Conservation (phyloP, 148 eudicot genomes). For the Fagopyrum esculentum region DNA sequence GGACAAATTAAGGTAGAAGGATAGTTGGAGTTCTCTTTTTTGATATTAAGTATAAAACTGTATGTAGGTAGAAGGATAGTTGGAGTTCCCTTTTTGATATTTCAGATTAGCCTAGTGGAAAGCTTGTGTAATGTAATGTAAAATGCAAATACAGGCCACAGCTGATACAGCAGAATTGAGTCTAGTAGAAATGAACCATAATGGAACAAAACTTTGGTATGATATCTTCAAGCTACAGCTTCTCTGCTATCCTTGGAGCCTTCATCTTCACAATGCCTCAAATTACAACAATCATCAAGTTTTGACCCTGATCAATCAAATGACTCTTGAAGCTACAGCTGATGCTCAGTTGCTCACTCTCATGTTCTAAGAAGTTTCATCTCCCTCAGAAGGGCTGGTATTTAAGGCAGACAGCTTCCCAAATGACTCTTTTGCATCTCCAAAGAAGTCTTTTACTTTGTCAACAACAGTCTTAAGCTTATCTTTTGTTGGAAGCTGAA, state of each 20-base stretch:
- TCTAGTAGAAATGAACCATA: no score
- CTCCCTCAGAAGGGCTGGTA: slow-evolving; percentile 29
- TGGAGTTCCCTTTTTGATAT: no score
- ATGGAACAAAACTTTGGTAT: neutral
- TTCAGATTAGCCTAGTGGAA: no score
- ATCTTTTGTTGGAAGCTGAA: slow-evolving; percentile 76
- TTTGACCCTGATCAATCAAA: neutral
- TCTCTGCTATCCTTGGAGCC: neutral
- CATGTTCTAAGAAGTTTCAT: slow-evolving; percentile 46
- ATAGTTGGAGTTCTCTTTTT: no score
- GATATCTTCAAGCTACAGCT: neutral
- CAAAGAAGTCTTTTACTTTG: slow-evolving; percentile 84
- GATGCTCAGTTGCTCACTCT: slow-evolving; percentile 37
- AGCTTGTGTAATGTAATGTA: no score
- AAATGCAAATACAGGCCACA: no score
- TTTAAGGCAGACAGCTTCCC: slow-evolving; percentile 63
- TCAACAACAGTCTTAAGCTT: slow-evolving; percentile 86
- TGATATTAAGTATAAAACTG: no score
- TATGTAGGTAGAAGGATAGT: no score
- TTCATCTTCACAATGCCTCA: slow-evolving; percentile 2
- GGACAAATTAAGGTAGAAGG: no score
- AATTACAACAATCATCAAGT: neutral
- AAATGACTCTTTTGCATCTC: slow-evolving; percentile 85
- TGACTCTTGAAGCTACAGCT: neutral
- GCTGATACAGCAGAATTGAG: no score